Evolutionary conservation across 2,329 filamentous ascomycete genomes (phyloP).

Genomic region (Epichloe festucae): DNA sequence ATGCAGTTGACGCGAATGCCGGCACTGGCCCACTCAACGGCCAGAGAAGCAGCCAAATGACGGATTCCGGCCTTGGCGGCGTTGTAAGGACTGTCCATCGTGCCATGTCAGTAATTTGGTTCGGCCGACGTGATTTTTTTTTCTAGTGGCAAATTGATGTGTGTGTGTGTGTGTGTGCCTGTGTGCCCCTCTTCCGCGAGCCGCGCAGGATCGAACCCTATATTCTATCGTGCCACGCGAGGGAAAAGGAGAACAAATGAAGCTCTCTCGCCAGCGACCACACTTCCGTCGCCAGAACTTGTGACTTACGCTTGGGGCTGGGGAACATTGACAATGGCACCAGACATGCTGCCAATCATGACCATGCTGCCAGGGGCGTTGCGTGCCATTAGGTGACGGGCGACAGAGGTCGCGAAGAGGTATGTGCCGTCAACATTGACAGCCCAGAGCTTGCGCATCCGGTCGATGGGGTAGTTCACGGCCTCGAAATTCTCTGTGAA

Average conservation of each 20-base stretch:
- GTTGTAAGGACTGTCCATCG: slow-evolving; percentile 59
- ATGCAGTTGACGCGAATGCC: slow-evolving; percentile 93
- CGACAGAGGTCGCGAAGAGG: slow-evolving; percentile 71
- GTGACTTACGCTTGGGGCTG: slow-evolving; percentile 66
- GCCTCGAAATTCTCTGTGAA: slow-evolving; percentile 96
- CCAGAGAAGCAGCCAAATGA: slow-evolving; percentile 75
- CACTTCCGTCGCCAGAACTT: neutral
- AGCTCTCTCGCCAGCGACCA: too few relatives aligned
- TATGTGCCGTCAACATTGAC: slow-evolving; percentile 93
- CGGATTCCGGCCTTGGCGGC: slow-evolving; percentile 84
- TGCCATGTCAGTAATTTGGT: slow-evolving; percentile 4
- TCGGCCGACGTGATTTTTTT: neutral
- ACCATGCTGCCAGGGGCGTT: slow-evolving; percentile 74
- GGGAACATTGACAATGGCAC: slow-evolving; percentile 79
- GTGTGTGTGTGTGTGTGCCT: too few relatives aligned
- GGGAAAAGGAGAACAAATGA: too few relatives aligned
- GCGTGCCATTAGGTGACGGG: slow-evolving; percentile 77
- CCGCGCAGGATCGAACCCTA: too few relatives aligned
- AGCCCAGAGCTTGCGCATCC: slow-evolving; percentile 84
- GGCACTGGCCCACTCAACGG: slow-evolving; percentile 83
- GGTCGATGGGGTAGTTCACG: slow-evolving; percentile 78
- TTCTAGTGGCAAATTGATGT: too few relatives aligned
- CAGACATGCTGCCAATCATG: slow-evolving; percentile 92
- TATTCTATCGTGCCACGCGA: too few relatives aligned
- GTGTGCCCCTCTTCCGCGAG: too few relatives aligned